A percentile compares a stretch with the other conserved stretches of the same genome.
These are phyloP conservation scores for Erysimum cheiri DNA, from an alignment of 441 rosid species.

Conservation along the genomic window DNA sequence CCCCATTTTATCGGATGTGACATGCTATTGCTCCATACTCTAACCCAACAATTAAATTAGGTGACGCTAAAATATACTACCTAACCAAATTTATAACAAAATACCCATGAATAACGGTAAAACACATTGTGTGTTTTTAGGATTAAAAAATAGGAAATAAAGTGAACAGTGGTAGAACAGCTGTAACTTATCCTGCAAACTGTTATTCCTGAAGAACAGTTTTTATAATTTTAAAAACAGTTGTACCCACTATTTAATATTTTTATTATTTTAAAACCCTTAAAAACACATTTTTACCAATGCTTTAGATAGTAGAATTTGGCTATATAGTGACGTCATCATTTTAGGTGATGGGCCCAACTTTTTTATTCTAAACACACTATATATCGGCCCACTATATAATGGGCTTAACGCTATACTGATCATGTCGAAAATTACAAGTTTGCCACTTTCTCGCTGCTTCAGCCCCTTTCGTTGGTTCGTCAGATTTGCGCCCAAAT, in stretches of 20 bases:
- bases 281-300: too few relatives aligned
- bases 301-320: too few relatives aligned
- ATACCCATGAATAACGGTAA: too few relatives aligned
- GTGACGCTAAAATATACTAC: neutral
- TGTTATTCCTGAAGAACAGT: too few relatives aligned
- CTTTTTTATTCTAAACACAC: neutral
- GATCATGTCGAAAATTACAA: constrained; percentile 6
- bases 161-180: too few relatives aligned
- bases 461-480: neutral
- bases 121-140: too few relatives aligned
- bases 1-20: constrained; percentile 19
- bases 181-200: too few relatives aligned
- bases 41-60: neutral
- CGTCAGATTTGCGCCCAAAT: constrained; percentile 40
- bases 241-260: too few relatives aligned
- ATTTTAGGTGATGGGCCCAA: neutral
- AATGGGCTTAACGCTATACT: constrained; percentile 17
- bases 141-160: too few relatives aligned
- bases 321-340: neutral
- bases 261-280: too few relatives aligned
- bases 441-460: constrained; percentile 16
- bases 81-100: neutral
- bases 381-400: neutral
- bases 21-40: constrained; percentile 7
- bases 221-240: too few relatives aligned